A percentile compares a stretch with the other conserved stretches of the same genome.
Conservation (phyloP, 2,329 filamentous ascomycete species). For the Fusarium succisae region DNA sequence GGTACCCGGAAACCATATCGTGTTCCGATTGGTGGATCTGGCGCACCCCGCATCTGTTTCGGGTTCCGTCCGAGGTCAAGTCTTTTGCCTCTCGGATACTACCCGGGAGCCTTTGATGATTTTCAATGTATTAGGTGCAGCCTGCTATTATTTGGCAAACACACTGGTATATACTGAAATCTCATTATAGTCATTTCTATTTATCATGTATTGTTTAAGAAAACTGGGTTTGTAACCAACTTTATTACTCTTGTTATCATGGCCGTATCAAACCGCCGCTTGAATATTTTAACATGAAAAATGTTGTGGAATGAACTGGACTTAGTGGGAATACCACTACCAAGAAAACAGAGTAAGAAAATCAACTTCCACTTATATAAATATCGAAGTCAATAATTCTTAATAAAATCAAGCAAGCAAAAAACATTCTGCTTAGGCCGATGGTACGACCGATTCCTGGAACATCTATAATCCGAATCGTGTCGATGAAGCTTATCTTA, state of each 20-base stretch:
- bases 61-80: neutral
- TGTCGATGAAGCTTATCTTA: neutral
- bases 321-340: fast-evolving
- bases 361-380: fast-evolving
- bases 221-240: too few species aligned
- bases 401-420: neutral
- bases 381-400: fast-evolving
- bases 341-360: fast-evolving
- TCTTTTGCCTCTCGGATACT: neutral
- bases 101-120: neutral
- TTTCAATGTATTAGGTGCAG: fast-evolving
- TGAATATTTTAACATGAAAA: fast-evolving
- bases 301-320: fast-evolving
- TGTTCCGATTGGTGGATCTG: neutral
- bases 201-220: too few species aligned
- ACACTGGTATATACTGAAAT: neutral
- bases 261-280: too few species aligned
- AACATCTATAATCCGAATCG: neutral
- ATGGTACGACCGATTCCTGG: fast-evolving
- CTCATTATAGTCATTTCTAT: neutral
- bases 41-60: neutral
- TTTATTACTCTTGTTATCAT: too few species aligned
- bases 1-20: neutral
- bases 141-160: too few species aligned
- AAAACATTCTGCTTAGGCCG: fast-evolving